Conservation (phyloP, 257 asterid species). For the Haberlea rhodopensis region DNA sequence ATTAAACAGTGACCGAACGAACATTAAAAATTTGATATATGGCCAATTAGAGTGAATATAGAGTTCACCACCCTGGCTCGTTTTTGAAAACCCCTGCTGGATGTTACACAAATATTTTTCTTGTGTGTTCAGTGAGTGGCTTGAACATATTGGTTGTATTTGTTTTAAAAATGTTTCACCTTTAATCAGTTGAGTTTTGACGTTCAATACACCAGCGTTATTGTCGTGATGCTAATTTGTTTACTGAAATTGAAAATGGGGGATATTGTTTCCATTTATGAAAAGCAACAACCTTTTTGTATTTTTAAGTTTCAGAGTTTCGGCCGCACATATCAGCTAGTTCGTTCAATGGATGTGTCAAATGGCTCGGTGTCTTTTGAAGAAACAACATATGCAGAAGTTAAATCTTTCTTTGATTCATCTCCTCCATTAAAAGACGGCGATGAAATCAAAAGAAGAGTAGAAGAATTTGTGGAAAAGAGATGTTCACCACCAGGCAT, state of each 20-base stretch:
- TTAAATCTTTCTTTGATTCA: conserved; percentile 70
- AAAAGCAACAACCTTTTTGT: background rate
- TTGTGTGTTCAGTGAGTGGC: background rate
- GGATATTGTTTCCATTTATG: conserved; percentile 9
- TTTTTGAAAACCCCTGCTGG: background rate
- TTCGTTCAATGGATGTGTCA: conserved; percentile 35
- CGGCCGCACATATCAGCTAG: conserved; percentile 4
- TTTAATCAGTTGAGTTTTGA: too few relatives aligned
- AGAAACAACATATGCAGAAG: conserved; percentile 44
- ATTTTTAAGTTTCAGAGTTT: conserved; percentile 21
- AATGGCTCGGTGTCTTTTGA: conserved; percentile 28
- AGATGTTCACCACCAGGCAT: conserved; percentile 46
- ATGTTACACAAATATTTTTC: background rate
- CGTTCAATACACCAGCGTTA: background rate
- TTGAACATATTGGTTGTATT: background rate
- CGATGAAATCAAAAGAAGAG: conserved; percentile 43
- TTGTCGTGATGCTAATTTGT: conserved; percentile 2
- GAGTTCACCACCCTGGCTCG: too few relatives aligned
- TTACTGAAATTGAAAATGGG: background rate
- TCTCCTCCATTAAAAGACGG: conserved; percentile 79
- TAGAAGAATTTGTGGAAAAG: conserved; percentile 46
- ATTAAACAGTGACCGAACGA: too few relatives aligned
- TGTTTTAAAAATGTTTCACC: background rate
- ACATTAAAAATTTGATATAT: background rate
- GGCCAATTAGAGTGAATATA: background rate